Base-by-base conservation (phyloP, 768 basidiomycete species). In the Cantharellus cinnabarinus region DNA sequence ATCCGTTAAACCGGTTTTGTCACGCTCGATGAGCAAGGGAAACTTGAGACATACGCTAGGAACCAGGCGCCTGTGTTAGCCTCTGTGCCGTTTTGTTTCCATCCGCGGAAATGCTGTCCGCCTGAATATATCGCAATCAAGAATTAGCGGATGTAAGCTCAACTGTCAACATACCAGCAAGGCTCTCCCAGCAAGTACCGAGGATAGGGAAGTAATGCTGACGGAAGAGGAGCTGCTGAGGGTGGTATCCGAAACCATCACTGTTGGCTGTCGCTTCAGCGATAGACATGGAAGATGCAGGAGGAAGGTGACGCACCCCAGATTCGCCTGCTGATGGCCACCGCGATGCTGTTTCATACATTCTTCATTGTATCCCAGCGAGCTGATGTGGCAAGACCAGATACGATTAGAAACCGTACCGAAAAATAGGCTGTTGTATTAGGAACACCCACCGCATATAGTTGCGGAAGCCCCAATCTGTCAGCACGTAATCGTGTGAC, bases 161-260 rank as follows among this genome's bases (percentile, higher is more conserved):
- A 58, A 56, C 15, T 2, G 37, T 29, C 50, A 10, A 37, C 62
- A 10, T 39, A 75, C 82, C 82, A 63, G 80, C 75, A 34, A 90
- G 68, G 64, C 80, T 86, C 73, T 91, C 88, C 84, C 89, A 88
- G 68, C 89, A 91, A 0, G 86, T 86, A 37, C 89, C 89, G 76
- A 79, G 81, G 41, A 81, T 70, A 3, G 87, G 85, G 62, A 61
- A 61, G 69, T 87, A 89, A 62, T 81, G 73, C 64, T 91, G 88
- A 34, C 89, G 78, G 34, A 80, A 82, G 53, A 90, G 76, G 66
- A 80, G 77, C 62, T 80, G 76, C 66, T 91, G 82, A 0, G 71
- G 67, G 66, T 82, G 81, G 65, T 75, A 76, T 2, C 80, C 80
- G 58, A 83, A 79, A 0, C 88, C 89, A 64, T 91, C 89, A 37